A percentile compares a stretch with the other conserved stretches of the same genome.
These are phyloP conservation scores for Ogataea methylovora DNA, from an alignment of 805 yeast genomes.

Conservation along the genomic window DNA sequence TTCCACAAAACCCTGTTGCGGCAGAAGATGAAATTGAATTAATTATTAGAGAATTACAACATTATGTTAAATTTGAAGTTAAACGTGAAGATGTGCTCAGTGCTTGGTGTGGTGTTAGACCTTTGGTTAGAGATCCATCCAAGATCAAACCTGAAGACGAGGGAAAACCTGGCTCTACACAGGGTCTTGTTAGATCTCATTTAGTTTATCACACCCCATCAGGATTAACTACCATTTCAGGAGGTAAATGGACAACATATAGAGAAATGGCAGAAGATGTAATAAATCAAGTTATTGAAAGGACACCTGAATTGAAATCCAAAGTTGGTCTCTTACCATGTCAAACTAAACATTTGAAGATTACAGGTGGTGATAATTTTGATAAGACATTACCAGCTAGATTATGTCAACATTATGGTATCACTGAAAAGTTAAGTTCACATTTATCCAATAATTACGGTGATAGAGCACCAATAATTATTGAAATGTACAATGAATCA, in stretches of 20 bases:
- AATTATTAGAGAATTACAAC: constrained; percentile 79
- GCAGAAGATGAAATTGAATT: constrained; percentile 84
- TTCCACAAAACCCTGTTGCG: constrained; percentile 75
- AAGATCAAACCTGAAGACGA: constrained; percentile 19
- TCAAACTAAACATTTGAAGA: constrained; percentile 43
- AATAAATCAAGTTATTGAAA: constrained; percentile 59
- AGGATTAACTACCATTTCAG: constrained; percentile 83
- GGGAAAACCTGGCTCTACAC: constrained; percentile 44
- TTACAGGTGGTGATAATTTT: constrained; percentile 80
- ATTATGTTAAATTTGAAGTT: constrained; percentile 83
- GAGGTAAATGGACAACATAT: constrained; percentile 98
- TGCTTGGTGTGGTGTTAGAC: constrained; percentile 97
- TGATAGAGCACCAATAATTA: constrained; percentile 73
- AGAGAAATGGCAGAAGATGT: constrained; percentile 97
- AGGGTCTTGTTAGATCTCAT: constrained; percentile 88
- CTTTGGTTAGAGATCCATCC: constrained; percentile 80
- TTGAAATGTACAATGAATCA: constrained; percentile 41
- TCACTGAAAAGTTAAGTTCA: constrained; percentile 68
- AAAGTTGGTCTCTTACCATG: constrained; percentile 31
- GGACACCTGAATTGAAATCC: constrained; percentile 27
- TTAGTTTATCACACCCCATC: constrained; percentile 59
- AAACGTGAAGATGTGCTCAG: constrained; percentile 84
- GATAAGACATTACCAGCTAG: constrained; percentile 67
- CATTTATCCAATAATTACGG: constrained; percentile 88
- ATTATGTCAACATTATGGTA: constrained; percentile 68